Evolutionary conservation across 2,329 filamentous ascomycete genomes (phyloP).

Genomic region (Trichoderma citrinoviride): DNA sequence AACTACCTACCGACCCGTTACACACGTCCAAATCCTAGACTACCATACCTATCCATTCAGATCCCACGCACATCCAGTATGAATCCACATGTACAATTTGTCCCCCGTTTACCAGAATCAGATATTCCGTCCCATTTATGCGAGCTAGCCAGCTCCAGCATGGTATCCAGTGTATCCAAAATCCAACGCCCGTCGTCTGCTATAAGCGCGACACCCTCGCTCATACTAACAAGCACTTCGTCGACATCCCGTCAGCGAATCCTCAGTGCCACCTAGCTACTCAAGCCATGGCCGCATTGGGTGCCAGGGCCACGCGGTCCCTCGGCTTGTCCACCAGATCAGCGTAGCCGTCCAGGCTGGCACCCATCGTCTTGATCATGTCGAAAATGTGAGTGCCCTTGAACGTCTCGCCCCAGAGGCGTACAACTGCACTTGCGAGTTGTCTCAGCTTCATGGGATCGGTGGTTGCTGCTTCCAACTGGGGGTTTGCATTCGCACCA

Average conservation of each 20-base stretch:
- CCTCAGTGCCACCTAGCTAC: no score
- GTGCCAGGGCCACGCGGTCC: constrained; percentile 44
- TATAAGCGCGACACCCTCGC: background rate
- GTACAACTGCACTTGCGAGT: constrained; percentile 56
- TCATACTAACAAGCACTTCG: background rate
- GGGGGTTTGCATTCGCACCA: constrained; percentile 37
- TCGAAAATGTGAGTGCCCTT: constrained; percentile 62
- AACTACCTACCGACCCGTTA: background rate
- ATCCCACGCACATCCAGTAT: background rate
- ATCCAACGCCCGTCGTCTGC: background rate
- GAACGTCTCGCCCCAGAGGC: constrained; percentile 61
- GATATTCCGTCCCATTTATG: background rate
- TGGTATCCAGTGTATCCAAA: background rate
- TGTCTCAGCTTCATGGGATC: constrained; percentile 54
- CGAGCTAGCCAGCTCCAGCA: background rate
- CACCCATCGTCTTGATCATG: constrained; percentile 57
- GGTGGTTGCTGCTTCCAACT: constrained; percentile 43
- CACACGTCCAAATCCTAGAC: background rate
- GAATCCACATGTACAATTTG: background rate
- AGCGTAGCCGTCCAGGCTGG: constrained; percentile 56
- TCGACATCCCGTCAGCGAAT: background rate
- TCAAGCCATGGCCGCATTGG: constrained; percentile 24
- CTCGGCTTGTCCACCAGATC: constrained; percentile 55
- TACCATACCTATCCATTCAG: background rate
- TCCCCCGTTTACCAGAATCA: background rate